These are phyloP conservation scores for Heimioporus sp. DNA, from an alignment of 768 basidiomycete species.

Conservation along the genomic window DNA sequence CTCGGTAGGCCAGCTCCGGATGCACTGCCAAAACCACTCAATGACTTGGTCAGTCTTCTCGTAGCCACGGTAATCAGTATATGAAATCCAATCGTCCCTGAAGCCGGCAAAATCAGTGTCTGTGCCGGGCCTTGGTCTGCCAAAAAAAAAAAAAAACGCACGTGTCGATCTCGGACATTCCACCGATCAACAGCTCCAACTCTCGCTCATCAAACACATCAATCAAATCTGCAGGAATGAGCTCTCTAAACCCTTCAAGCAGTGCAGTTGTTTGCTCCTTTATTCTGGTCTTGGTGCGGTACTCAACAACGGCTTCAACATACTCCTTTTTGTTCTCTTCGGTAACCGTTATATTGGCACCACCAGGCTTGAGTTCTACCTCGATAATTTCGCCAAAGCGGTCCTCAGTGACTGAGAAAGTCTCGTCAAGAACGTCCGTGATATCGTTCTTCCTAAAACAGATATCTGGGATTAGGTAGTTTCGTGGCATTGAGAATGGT, in stretches of 20 bases:
- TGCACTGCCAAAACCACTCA: slow-evolving; percentile 95
- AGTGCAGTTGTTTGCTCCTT: slow-evolving; percentile 84
- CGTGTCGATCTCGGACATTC: slow-evolving; percentile 92
- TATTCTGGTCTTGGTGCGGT: slow-evolving; percentile 79
- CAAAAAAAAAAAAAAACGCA: slow-evolving; percentile 32
- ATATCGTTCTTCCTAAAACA: slow-evolving; percentile 66
- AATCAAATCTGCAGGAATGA: slow-evolving; percentile 80
- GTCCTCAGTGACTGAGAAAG: slow-evolving; percentile 69
- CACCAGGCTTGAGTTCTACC: slow-evolving; percentile 63
- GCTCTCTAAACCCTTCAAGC: slow-evolving; percentile 81
- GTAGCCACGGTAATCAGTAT: slow-evolving; percentile 89
- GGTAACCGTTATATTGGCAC: slow-evolving; percentile 60
- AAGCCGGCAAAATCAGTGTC: not conserved
- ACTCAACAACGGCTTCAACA: slow-evolving; percentile 74
- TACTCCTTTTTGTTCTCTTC: slow-evolving; percentile 79
- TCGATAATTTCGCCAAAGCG: slow-evolving; percentile 72
- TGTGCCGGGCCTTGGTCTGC: not conserved
- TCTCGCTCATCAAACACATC: slow-evolving; percentile 92
- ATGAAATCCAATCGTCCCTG: slow-evolving; percentile 90
- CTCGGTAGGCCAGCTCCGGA: slow-evolving; percentile 88
- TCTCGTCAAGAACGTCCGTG: slow-evolving; percentile 71
- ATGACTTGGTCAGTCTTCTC: slow-evolving; percentile 85
- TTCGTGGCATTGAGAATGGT: not conserved
- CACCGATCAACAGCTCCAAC: slow-evolving; percentile 85
- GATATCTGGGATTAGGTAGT: not conserved